Conservation (phyloP, 2,329 filamentous ascomycete genomes). For the Curvularia hawaiiensis region DNA sequence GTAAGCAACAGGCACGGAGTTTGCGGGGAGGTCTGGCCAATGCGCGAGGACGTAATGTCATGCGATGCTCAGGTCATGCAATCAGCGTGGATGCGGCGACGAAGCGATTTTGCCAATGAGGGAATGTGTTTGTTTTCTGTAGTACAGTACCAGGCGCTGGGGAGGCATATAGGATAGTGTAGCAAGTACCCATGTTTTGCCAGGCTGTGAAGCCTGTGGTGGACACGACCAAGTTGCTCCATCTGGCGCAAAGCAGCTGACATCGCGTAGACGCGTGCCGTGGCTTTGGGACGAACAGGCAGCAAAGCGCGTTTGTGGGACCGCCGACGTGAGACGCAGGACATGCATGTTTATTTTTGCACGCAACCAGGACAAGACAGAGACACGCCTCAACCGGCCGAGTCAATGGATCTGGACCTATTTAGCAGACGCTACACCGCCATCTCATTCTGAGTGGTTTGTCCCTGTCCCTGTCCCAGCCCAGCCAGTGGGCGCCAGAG, state of each 20-base stretch:
- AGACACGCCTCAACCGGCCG: slow-evolving; percentile 1
- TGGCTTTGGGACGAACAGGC: slow-evolving; percentile 18
- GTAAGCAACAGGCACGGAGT: slow-evolving; percentile 31
- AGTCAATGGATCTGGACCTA: slow-evolving; percentile 9
- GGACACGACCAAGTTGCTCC: not conserved
- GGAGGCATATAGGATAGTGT: not conserved
- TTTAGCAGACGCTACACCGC: slow-evolving; percentile 22
- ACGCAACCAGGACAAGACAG: not conserved
- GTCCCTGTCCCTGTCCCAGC: slow-evolving; percentile 11
- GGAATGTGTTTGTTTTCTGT: not conserved
- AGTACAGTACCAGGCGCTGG: not conserved
- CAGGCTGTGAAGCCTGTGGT: not conserved
- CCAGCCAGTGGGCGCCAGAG: slow-evolving; percentile 23
- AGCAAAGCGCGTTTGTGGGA: slow-evolving; percentile 22
- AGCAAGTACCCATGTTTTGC: not conserved
- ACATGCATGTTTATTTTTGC: not conserved
- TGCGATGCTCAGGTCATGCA: slow-evolving; percentile 39
- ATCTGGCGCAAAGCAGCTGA: slow-evolving; percentile 28
- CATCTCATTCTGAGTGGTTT: slow-evolving; percentile 14
- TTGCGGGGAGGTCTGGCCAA: slow-evolving; percentile 10
- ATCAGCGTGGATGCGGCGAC: slow-evolving; percentile 27
- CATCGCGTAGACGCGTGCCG: slow-evolving; percentile 26
- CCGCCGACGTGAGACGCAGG: slow-evolving; percentile 5
- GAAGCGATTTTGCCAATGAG: slow-evolving; percentile 4
- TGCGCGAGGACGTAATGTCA: slow-evolving; percentile 34